Conservation (phyloP, 805 yeast species). For the Komagataella pastoris region DNA sequence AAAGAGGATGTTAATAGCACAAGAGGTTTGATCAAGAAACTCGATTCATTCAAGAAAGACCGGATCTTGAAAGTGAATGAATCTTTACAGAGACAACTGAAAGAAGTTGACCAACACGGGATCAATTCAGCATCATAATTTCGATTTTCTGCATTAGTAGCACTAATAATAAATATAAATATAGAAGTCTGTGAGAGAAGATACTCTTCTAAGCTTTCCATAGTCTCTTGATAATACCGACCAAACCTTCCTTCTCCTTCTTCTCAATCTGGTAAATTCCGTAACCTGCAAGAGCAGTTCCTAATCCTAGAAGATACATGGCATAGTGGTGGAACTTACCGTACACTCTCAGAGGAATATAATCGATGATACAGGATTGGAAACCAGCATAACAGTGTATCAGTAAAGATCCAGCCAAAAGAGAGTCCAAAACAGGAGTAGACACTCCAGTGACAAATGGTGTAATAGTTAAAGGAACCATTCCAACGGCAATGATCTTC, state of each 20-base stretch:
- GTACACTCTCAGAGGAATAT: conserved; percentile 63
- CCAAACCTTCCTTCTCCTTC: conserved; percentile 50
- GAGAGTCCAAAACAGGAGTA: conserved; percentile 19
- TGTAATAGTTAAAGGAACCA: conserved; percentile 49
- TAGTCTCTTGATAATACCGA: conserved; percentile 23
- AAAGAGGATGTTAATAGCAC: not conserved
- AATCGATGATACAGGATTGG: conserved; percentile 66
- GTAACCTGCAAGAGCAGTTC: conserved; percentile 52
- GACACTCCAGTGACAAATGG: conserved; percentile 47
- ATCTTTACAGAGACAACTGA: not conserved
- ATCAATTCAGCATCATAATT: not conserved
- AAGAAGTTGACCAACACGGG: not conserved
- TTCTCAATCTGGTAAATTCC: conserved; percentile 59
- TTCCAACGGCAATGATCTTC: conserved; percentile 40
- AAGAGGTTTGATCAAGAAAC: not conserved
- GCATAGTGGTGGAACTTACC: conserved; percentile 52
- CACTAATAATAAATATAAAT: not conserved
- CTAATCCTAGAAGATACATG: conserved; percentile 45
- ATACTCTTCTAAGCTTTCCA: conserved; percentile 15
- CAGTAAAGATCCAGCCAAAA: conserved; percentile 32
- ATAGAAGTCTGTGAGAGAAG: not conserved
- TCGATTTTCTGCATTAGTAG: not conserved
- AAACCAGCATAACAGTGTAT: conserved; percentile 62
- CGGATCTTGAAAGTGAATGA: not conserved
- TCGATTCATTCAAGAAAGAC: not conserved